Conservation (phyloP, 805 yeast species). For the Yamadazyma sp. region DNA sequence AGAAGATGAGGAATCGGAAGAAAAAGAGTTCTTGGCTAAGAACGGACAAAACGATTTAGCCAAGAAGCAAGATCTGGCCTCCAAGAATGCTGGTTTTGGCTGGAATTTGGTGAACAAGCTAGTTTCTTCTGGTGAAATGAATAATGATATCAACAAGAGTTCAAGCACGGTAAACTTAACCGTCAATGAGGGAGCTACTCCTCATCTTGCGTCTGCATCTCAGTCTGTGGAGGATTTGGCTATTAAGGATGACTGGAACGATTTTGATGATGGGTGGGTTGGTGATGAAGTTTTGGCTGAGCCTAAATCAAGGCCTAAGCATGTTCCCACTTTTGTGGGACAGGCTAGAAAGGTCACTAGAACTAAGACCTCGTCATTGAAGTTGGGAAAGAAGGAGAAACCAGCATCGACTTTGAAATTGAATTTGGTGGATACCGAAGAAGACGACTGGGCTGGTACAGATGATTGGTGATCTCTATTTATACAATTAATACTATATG, state of each 20-base stretch:
- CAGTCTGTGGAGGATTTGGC: conserved; percentile 4
- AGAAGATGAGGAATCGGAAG: conserved; percentile 41
- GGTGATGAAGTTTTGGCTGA: conserved; percentile 7
- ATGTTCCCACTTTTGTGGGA: background rate
- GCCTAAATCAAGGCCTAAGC: conserved; percentile 8
- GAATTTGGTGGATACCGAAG: conserved; percentile 27
- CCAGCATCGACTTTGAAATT: conserved; percentile 27
- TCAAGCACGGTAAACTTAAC: conserved; percentile 12
- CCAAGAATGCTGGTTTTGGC: conserved; percentile 22
- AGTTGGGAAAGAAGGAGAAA: conserved; percentile 22
- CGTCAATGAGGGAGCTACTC: conserved; percentile 1
- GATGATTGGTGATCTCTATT: conserved; percentile 18
- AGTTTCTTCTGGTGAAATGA: conserved; percentile 33
- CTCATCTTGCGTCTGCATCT: background rate
- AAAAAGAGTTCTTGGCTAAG: conserved; percentile 35
- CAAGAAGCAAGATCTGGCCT: background rate
- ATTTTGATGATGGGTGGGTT: conserved; percentile 31
- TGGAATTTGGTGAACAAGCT: conserved; percentile 40
- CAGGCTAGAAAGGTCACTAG: conserved; percentile 3
- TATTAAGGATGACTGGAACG: conserved; percentile 23
- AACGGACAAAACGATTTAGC: conserved; percentile 19
- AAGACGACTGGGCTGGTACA: conserved; percentile 32
- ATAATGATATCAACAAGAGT: conserved; percentile 32
- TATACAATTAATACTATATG: background rate
- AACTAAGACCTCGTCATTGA: conserved; percentile 20